A percentile compares a stretch with the other conserved stretches of the same genome.
Conservation (phyloP, 345 rosid species). For the Brassica napus region Da-Ae NC_063436.1:21956001-21956500, state of each 20-base stretch:
- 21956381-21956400: neutral
- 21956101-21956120: slow-evolving; percentile 21
- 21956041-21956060: neutral
- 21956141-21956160: slow-evolving; percentile 38
- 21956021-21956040: neutral
- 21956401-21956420: neutral
- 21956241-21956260: neutral
- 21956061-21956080: neutral
- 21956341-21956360: neutral
- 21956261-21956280: neutral
- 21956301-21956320: slow-evolving; percentile 15
- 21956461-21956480: neutral
- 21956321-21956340: slow-evolving; percentile 10
- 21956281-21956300: slow-evolving; percentile 14
- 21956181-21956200: neutral
- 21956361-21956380: neutral
- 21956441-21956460: neutral
- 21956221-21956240: slow-evolving; percentile 5
- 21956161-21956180: slow-evolving; percentile 14
- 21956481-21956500: neutral
- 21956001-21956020: neutral
- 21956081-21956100: slow-evolving; percentile 28
- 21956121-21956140: slow-evolving; percentile 15
- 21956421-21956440: slow-evolving; percentile 25
- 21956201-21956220: slow-evolving; percentile 1